These are phyloP conservation scores for Ogataea neopini DNA, from an alignment of 805 yeast species.

Conservation along the genomic window DNA sequence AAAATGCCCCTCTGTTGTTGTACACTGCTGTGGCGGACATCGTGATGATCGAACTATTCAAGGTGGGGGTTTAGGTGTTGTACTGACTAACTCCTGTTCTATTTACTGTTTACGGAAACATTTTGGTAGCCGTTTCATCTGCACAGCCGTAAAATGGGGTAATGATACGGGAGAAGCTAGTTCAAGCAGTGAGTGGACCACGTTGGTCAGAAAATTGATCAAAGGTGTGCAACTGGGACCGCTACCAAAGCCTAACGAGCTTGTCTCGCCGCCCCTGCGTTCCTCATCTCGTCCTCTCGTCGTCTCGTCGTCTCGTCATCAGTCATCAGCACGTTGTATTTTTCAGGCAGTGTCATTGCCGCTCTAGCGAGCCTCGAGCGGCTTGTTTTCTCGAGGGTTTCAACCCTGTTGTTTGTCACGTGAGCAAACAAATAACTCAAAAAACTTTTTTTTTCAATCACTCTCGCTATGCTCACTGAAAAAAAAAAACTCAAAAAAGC, in stretches of 20 bases:
- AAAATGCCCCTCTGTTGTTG: conserved; percentile 28
- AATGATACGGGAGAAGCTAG: neutral
- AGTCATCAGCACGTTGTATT: neutral
- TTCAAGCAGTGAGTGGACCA: neutral
- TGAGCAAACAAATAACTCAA: neutral
- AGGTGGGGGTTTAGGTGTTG: neutral
- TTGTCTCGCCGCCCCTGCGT: too few relatives aligned
- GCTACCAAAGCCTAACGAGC: too few relatives aligned
- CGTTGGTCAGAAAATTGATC: too few relatives aligned
- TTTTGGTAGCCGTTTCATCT: conserved; percentile 5
- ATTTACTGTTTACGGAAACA: conserved; percentile 3
- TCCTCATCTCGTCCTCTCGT: too few relatives aligned
- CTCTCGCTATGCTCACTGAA: neutral
- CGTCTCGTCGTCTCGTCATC: too few relatives aligned
- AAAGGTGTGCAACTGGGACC: too few relatives aligned
- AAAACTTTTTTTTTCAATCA: conserved; percentile 2
- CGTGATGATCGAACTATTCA: neutral
- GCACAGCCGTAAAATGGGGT: neutral
- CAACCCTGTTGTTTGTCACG: neutral
- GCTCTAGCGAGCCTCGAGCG: neutral
- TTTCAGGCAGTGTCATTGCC: conserved; percentile 1
- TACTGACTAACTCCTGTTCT: conserved; percentile 1
- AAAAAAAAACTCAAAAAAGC: neutral
- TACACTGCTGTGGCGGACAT: conserved; percentile 28
- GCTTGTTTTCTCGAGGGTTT: neutral